Percentiles rank a stretch among this genome's conserved stretches.
Conservation (phyloP, 139 green algal genomes). For the Raphidocelis subcapitata region DNA sequence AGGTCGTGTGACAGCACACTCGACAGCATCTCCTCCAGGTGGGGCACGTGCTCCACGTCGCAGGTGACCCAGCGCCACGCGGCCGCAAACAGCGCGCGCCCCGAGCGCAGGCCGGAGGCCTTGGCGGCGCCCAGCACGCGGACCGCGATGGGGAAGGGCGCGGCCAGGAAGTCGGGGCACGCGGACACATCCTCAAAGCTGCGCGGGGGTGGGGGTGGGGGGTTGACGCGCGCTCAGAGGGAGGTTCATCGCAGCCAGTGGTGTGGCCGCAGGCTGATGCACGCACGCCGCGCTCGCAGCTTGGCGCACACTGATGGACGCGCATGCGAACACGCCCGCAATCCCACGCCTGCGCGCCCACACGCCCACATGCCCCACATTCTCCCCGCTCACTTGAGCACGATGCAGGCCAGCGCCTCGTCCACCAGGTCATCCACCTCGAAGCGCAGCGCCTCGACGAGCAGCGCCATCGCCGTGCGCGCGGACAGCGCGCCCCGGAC, state of each 20-base stretch:
- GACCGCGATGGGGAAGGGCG: constrained; percentile 18
- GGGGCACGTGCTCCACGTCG: constrained; percentile 21
- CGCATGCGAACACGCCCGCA: too few relatives aligned
- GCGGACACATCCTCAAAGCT: constrained; percentile 31
- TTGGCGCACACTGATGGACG: too few relatives aligned
- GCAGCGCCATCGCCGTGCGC: constrained; percentile 29
- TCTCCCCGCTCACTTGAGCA: background rate
- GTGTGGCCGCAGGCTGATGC: too few relatives aligned
- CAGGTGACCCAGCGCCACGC: constrained; percentile 39
- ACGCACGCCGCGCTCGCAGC: too few relatives aligned
- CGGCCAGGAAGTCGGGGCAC: constrained; percentile 27
- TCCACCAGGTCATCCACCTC: constrained; percentile 22
- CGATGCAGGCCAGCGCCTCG: constrained; percentile 21
- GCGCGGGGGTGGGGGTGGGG: background rate
- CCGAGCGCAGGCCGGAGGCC: background rate
- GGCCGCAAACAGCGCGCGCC: constrained; percentile 21
- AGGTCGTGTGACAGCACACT: too few relatives aligned
- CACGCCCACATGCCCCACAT: too few relatives aligned
- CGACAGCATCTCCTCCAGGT: constrained; percentile 33
- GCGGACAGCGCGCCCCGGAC: constrained; percentile 4
- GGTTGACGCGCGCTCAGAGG: too few relatives aligned
- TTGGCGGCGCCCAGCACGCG: constrained; percentile 3
- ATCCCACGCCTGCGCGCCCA: too few relatives aligned
- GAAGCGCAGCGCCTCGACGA: constrained; percentile 33
- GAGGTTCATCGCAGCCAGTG: too few relatives aligned